phyloP scores from a whole-genome alignment of 179 eudicot genomes.

The Corrigiola litoralis region DNA sequence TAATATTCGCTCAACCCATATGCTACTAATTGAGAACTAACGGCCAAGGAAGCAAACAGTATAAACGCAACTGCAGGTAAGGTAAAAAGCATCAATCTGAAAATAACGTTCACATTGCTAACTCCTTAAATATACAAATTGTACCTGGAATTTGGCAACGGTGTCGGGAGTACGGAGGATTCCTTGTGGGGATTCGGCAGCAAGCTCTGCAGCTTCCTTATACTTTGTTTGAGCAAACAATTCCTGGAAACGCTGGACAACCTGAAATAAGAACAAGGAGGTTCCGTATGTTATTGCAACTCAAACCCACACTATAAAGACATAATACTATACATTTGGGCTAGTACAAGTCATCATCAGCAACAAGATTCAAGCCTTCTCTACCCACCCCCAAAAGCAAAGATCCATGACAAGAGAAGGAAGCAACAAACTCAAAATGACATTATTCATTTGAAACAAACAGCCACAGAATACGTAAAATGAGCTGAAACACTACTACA shows the following conservation, averaged over 20 bases:
- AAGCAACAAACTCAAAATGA: too few relatives aligned
- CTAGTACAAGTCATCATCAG: not conserved
- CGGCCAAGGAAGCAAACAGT: not conserved
- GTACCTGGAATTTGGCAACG: conserved; percentile 94
- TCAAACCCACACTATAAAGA: not conserved
- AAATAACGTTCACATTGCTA: not conserved
- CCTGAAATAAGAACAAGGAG: conserved; percentile 38
- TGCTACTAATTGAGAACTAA: not conserved
- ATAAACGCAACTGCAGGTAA: not conserved
- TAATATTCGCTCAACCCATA: not conserved
- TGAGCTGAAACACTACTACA: too few relatives aligned
- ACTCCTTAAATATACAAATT: not conserved
- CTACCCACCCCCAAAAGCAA: too few relatives aligned
- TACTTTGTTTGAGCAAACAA: conserved; percentile 94
- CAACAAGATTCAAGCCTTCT: not conserved
- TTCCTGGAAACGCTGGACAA: conserved; percentile 97
- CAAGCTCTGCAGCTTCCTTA: conserved; percentile 99
- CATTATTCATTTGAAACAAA: too few relatives aligned
- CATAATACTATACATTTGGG: not conserved
- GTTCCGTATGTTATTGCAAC: not conserved
- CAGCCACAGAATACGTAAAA: too few relatives aligned
- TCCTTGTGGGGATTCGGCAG: conserved; percentile 98
- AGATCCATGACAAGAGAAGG: too few relatives aligned
- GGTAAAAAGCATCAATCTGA: conserved; percentile 2
- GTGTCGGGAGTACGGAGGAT: conserved; percentile 97